phyloP scores from a whole-genome alignment of 2,329 filamentous ascomycete species.

The Xylaria sp. region DNA sequence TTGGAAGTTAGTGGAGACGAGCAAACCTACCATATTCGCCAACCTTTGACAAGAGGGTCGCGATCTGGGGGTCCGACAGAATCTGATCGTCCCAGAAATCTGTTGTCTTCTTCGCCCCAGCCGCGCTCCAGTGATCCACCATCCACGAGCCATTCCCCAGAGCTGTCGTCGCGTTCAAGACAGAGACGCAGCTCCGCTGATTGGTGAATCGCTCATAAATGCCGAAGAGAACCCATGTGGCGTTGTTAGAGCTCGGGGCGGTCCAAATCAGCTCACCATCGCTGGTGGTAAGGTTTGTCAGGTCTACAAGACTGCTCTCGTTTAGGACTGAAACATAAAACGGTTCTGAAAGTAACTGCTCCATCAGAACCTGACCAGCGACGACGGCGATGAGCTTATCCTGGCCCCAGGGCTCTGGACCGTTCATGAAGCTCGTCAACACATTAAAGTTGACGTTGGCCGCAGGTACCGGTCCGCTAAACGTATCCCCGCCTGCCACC shows the following conservation, averaged over 20 bases:
- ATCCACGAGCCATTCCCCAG: not conserved
- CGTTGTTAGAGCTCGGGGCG: not conserved
- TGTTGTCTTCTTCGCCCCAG: conserved; percentile 1
- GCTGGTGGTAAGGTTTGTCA: not conserved
- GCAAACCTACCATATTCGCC: not conserved
- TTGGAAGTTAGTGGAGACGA: not conserved
- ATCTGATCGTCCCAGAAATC: not conserved
- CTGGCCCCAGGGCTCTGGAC: not conserved
- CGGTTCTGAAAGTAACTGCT: conserved; percentile 1
- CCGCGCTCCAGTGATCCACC: not conserved
- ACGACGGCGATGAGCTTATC: not conserved
- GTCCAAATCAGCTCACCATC: not conserved
- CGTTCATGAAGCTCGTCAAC: not conserved
- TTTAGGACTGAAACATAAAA: not conserved
- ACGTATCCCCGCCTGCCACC: not conserved
- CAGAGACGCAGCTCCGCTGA: not conserved
- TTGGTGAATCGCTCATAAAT: not conserved
- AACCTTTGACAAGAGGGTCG: not conserved
- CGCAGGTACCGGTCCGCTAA: not conserved
- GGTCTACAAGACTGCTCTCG: not conserved
- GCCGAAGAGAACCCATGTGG: not conserved
- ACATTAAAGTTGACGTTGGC: not conserved
- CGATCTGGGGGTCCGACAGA: not conserved
- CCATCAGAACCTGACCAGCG: not conserved
- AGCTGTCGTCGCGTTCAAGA: not conserved